Conservation (phyloP, 2,329 filamentous ascomycete genomes). For the Neocatenulostroma microsporum region DNA sequence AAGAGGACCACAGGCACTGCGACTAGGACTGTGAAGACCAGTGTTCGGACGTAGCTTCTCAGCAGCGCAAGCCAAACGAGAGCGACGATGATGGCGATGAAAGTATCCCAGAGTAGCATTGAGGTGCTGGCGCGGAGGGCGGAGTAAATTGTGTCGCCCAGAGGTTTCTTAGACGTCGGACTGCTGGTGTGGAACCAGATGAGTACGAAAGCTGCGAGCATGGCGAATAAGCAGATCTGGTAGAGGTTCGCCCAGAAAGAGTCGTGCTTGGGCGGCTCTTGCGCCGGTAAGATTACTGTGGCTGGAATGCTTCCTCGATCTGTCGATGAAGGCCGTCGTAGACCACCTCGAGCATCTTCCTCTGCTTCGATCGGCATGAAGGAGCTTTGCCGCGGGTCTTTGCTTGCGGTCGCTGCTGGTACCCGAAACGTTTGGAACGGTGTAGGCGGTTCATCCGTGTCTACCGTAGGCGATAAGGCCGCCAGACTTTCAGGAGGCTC, state of each 20-base stretch:
- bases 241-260: conserved; percentile 88
- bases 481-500: conserved; percentile 31
- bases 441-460: conserved; percentile 40
- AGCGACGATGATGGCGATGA: conserved; percentile 82
- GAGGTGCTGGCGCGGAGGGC: conserved; percentile 80
- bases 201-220: conserved; percentile 82
- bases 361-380: conserved; percentile 47
- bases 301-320: conserved; percentile 48
- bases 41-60: conserved; percentile 75
- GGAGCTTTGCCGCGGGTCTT: conserved; percentile 32
- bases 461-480: conserved; percentile 31
- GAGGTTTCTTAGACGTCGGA: conserved; percentile 58
- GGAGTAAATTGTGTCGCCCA: conserved; percentile 92
- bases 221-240: conserved; percentile 70
- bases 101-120: conserved; percentile 80
- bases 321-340: conserved; percentile 42
- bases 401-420: too few relatives aligned
- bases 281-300: conserved; percentile 51
- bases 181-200: conserved; percentile 82
- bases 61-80: conserved; percentile 84
- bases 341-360: conserved; percentile 40
- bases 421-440: conserved; percentile 51
- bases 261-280: conserved; percentile 73
- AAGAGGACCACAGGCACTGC: conserved; percentile 79
- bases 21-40: conserved; percentile 72